Evolutionary conservation across 768 basidiomycete genomes (phyloP).

Genomic region (Pulveroboletus frians): DNA sequence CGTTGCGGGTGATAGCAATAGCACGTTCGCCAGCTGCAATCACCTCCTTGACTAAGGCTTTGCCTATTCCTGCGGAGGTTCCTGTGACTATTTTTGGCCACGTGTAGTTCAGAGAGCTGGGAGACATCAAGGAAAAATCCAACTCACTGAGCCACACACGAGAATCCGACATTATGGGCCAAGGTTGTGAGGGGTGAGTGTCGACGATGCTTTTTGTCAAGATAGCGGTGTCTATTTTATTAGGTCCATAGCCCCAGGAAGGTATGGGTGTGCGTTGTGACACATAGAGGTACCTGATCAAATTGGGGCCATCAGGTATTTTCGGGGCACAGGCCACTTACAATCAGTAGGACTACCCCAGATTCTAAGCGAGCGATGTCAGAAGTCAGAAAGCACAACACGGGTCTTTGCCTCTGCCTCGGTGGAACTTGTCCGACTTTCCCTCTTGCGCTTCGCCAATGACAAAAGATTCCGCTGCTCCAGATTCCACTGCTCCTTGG

Average conservation of each 20-base stretch:
- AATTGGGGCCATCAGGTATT: too few relatives aligned
- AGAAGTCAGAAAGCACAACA: too few relatives aligned
- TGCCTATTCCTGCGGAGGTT: conserved; percentile 37
- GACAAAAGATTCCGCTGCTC: not conserved
- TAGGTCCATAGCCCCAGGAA: too few relatives aligned
- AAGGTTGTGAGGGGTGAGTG: not conserved
- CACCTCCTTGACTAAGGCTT: conserved; percentile 24
- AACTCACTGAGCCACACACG: conserved; percentile 23
- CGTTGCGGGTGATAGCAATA: conserved; percentile 24
- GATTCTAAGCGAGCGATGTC: too few relatives aligned
- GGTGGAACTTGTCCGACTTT: not conserved
- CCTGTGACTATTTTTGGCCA: conserved; percentile 35
- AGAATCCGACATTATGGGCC: conserved; percentile 12
- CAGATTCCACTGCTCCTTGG: not conserved
- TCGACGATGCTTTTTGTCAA: too few relatives aligned
- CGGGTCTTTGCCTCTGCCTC: too few relatives aligned
- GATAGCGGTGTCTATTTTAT: too few relatives aligned
- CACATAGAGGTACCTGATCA: too few relatives aligned
- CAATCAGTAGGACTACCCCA: too few relatives aligned
- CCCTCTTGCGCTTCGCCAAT: not conserved
- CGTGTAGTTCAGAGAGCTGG: not conserved
- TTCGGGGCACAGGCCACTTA: too few relatives aligned
- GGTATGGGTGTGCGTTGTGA: too few relatives aligned
- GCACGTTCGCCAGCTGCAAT: too few relatives aligned
- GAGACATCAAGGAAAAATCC: not conserved